A percentile compares a stretch with the other conserved stretches of the same genome.
Conservation (phyloP, 2,329 filamentous ascomycete genomes). For the Fusarium sp. region DNA sequence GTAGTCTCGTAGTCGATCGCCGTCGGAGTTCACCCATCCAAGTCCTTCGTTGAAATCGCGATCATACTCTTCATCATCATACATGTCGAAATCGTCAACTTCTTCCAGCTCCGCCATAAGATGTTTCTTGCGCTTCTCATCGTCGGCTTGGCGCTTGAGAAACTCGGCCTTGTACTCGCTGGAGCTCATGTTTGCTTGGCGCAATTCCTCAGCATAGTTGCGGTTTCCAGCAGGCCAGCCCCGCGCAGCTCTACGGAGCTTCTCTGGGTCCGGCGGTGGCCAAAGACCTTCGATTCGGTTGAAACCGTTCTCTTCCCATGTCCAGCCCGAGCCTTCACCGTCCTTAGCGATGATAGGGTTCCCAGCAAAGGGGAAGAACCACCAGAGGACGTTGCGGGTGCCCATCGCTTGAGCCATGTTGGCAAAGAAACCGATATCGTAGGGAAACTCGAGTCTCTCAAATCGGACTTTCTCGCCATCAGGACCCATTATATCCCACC, state of each 20-base stretch:
- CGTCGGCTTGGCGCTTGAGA: conserved; percentile 60
- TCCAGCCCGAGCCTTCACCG: conserved; percentile 62
- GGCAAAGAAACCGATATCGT: conserved; percentile 79
- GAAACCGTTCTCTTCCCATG: conserved; percentile 81
- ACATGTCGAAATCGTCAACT: conserved; percentile 65
- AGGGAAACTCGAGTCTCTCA: conserved; percentile 80
- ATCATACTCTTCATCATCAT: conserved; percentile 69
- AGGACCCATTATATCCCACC: conserved; percentile 55
- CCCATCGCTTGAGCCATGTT: conserved; percentile 85
- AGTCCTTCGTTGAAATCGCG: conserved; percentile 50
- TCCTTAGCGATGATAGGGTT: conserved; percentile 57
- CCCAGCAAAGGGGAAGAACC: conserved; percentile 76
- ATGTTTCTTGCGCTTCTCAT: conserved; percentile 55
- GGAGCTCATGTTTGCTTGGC: conserved; percentile 52
- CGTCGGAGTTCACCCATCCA: conserved; percentile 80
- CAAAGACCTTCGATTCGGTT: conserved; percentile 72
- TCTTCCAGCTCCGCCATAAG: conserved; percentile 65
- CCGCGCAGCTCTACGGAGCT: conserved; percentile 58
- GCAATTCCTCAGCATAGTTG: conserved; percentile 51
- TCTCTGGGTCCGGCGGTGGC: conserved; percentile 74
- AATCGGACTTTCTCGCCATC: conserved; percentile 61
- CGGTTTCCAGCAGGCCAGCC: conserved; percentile 55
- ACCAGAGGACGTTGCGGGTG: conserved; percentile 70
- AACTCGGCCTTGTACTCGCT: conserved; percentile 64
- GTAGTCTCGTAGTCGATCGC: conserved; percentile 79